A percentile compares a stretch with the other conserved stretches of the same genome.
These are phyloP conservation scores for Panaeolus cyanescens DNA, from an alignment of 768 basidiomycete species.

Conservation along the genomic window DNA sequence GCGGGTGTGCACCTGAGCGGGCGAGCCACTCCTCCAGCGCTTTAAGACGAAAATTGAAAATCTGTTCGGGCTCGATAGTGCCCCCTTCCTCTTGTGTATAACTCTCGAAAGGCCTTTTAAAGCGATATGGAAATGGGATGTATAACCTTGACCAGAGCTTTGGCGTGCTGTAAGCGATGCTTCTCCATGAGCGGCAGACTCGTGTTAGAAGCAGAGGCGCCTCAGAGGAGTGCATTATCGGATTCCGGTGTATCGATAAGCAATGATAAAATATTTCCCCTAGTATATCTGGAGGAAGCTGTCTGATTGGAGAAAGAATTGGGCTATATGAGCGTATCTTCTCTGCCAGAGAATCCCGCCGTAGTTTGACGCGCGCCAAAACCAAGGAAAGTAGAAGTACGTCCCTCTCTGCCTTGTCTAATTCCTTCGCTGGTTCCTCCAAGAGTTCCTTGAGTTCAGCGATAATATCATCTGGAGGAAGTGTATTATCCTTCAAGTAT, in stretches of 20 bases:
- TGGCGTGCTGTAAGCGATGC: slow-evolving; percentile 18
- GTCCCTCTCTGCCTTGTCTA: neutral
- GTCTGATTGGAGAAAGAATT: slow-evolving; percentile 12
- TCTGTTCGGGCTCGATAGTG: neutral
- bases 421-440: neutral
- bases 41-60: neutral
- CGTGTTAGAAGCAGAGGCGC: slow-evolving; percentile 20
- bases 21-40: slow-evolving; percentile 10
- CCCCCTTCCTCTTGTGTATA: neutral
- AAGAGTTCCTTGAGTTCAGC: neutral
- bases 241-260: slow-evolving; percentile 14
- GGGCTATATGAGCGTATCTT: neutral
- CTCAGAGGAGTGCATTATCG: slow-evolving; percentile 12
- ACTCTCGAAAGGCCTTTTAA: neutral
- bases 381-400: neutral
- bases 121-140: slow-evolving; percentile 3
- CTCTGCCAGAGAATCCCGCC: neutral
- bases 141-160: slow-evolving; percentile 19
- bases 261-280: slow-evolving; percentile 14
- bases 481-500: neutral
- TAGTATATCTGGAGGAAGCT: slow-evolving; percentile 13
- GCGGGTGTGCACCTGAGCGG: slow-evolving; percentile 10
- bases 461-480: neutral
- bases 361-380: neutral
- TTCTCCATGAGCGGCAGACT: slow-evolving; percentile 20